These are phyloP conservation scores for Claviceps sp. DNA, from an alignment of 2,329 filamentous ascomycete species.

Conservation along the genomic window DNA sequence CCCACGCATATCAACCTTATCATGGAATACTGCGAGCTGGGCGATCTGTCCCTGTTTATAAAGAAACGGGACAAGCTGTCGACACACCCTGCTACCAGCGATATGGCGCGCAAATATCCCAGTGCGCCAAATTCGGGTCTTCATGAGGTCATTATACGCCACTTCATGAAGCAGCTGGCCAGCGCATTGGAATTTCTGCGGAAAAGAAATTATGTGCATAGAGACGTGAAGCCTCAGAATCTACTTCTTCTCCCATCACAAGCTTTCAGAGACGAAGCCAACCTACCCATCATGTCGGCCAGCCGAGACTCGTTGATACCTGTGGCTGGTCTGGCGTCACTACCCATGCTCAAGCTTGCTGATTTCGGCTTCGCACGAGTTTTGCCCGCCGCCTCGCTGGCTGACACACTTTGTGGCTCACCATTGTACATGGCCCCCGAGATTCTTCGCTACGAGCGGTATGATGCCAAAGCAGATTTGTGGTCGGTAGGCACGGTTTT, in stretches of 20 bases:
- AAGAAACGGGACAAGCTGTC: constrained; percentile 77
- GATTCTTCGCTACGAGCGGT: constrained; percentile 92
- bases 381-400: constrained; percentile 77
- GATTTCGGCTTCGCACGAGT: constrained; percentile 98
- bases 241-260: constrained; percentile 75
- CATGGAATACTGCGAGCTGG: constrained; percentile 97
- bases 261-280: constrained; percentile 46
- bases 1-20: constrained; percentile 83
- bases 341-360: constrained; percentile 94
- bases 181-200: constrained; percentile 86
- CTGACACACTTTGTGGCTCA: constrained; percentile 91
- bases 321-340: constrained; percentile 62
- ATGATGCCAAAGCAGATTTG: constrained; percentile 90
- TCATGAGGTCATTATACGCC: constrained; percentile 89
- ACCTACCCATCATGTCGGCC: constrained; percentile 53
- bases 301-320: constrained; percentile 73
- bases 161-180: constrained; percentile 89
- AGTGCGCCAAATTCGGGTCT: constrained; percentile 72
- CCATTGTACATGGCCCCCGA: constrained; percentile 98
- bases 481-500: constrained; percentile 96
- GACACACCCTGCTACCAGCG: constrained; percentile 67
- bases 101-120: constrained; percentile 90
- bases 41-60: constrained; percentile 90
- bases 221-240: constrained; percentile 96
- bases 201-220: constrained; percentile 77